Conservation (phyloP, 257 asterid species). For the Handroanthus guayacan region DNA sequence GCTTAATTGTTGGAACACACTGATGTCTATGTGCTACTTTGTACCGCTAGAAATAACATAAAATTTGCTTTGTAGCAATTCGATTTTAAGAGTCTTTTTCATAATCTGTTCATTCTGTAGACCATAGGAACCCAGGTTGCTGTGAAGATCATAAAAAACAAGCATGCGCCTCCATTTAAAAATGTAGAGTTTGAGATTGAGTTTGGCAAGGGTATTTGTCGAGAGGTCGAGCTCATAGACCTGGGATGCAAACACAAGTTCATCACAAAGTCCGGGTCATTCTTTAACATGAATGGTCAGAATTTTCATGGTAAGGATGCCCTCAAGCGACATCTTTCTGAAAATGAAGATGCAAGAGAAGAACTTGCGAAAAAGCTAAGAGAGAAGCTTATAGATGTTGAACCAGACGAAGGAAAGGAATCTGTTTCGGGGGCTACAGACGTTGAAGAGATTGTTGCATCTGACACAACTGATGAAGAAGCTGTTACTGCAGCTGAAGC, state of each 20-base stretch:
- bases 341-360: slow-evolving; percentile 50
- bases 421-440: slow-evolving; percentile 35
- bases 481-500: slow-evolving; percentile 50
- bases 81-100: not conserved
- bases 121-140: slow-evolving; percentile 71
- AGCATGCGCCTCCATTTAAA: slow-evolving; percentile 79
- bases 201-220: slow-evolving; percentile 78
- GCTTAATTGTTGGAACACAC: not conserved
- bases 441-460: slow-evolving; percentile 48
- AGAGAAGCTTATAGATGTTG: slow-evolving; percentile 60
- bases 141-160: slow-evolving; percentile 80
- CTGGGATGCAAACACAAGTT: slow-evolving; percentile 70
- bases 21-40: not conserved
- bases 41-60: not conserved
- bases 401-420: slow-evolving; percentile 44
- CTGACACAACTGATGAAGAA: slow-evolving; percentile 59
- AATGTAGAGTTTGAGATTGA: slow-evolving; percentile 70
- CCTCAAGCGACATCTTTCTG: slow-evolving; percentile 59
- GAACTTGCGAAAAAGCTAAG: slow-evolving; percentile 70
- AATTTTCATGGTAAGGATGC: slow-evolving; percentile 70
- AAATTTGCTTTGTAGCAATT: slow-evolving; percentile 1
- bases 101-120: slow-evolving; percentile 42
- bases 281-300: slow-evolving; percentile 46
- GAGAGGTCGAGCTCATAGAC: slow-evolving; percentile 66
- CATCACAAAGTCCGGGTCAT: slow-evolving; percentile 48